Evolutionary conservation across 2,329 filamentous ascomycete genomes (phyloP).

Genomic region (Colletotrichum spaethianum): DNA sequence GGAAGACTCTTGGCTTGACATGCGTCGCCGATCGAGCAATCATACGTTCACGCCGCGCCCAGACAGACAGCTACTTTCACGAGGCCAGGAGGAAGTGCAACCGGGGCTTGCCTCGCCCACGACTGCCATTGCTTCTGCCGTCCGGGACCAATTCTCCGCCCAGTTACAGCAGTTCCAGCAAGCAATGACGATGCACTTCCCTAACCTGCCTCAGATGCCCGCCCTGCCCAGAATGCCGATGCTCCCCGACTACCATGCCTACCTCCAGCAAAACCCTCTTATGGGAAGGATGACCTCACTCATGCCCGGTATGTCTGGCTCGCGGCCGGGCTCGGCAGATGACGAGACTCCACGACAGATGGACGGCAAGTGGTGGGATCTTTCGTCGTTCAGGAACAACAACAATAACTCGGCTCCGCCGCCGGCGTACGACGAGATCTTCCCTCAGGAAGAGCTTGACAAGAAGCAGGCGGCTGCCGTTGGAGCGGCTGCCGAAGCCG

Average conservation of each 20-base stretch:
- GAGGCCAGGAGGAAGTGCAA: conserved; percentile 40
- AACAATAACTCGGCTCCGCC: conserved; percentile 67
- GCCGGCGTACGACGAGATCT: conserved; percentile 86
- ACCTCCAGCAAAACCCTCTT: conserved; percentile 71
- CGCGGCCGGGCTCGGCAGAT: conserved; percentile 63
- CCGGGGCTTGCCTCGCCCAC: conserved; percentile 65
- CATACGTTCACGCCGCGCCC: conserved; percentile 45
- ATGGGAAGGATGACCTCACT: conserved; percentile 81
- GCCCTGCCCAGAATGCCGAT: conserved; percentile 71
- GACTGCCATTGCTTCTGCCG: conserved; percentile 75
- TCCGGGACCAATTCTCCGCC: conserved; percentile 80
- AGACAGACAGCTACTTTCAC: conserved; percentile 34
- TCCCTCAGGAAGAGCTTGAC: conserved; percentile 69
- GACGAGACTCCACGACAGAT: conserved; percentile 58
- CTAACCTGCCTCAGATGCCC: conserved; percentile 70
- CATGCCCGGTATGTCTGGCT: conserved; percentile 74
- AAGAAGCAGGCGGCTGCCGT: conserved; percentile 71
- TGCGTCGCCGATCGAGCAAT: conserved; percentile 51
- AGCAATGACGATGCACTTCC: conserved; percentile 73
- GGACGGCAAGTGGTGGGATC: conserved; percentile 77
- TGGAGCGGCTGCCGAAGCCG: conserved; percentile 70
- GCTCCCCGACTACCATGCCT: conserved; percentile 80
- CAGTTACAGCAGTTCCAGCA: conserved; percentile 86
- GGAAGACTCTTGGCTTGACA: conserved; percentile 55
- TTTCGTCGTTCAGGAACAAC: conserved; percentile 68